phyloP scores from a whole-genome alignment of 2,329 filamentous ascomycete species.

The Pseudocercospora ulei region DNA sequence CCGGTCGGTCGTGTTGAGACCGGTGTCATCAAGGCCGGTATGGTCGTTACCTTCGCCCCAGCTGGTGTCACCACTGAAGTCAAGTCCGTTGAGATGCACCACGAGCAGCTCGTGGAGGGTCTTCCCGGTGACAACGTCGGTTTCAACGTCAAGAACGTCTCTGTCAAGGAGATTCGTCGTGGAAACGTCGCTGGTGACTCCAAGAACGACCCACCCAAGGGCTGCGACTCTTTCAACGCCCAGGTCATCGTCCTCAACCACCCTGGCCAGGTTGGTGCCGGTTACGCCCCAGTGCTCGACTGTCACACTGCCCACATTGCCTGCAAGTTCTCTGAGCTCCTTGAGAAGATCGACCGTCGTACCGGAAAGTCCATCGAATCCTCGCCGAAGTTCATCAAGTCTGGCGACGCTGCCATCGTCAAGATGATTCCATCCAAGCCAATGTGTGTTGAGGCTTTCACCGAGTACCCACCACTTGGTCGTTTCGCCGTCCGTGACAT shows the following conservation, averaged over 20 bases:
- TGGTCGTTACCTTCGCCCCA: conserved; percentile 98
- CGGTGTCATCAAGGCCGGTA: conserved; percentile 74
- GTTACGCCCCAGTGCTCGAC: conserved; percentile 97
- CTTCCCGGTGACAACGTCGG: conserved; percentile 99
- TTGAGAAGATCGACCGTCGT: conserved; percentile 99
- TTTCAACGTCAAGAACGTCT: conserved; percentile 99
- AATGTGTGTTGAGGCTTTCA: conserved; percentile 99
- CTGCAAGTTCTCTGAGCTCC: conserved; percentile 99
- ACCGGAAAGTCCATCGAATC: conserved; percentile 94
- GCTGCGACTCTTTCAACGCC: conserved; percentile 89
- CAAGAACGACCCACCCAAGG: conserved; percentile 96
- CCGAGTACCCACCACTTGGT: conserved; percentile 97
- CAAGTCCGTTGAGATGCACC: conserved; percentile 99
- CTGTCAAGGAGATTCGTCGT: conserved; percentile 99
- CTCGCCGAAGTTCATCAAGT: conserved; percentile 99
- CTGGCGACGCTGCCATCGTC: conserved; percentile 98
- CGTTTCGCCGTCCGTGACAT: conserved; percentile 99
- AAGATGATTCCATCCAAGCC: conserved; percentile 99
- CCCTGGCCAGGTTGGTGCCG: conserved; percentile 97
- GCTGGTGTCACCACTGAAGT: conserved; percentile 99
- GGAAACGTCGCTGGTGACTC: conserved; percentile 99
- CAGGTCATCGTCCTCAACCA: conserved; percentile 99
- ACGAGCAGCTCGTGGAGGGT: conserved; percentile 96
- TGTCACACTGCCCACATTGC: conserved; percentile 99
- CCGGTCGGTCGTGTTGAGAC: conserved; percentile 99